Evolutionary conservation across 2,329 filamentous ascomycete species (phyloP), one percentile per base, ranked within the genome.

Genomic region (Scedosporium aurantiacum): DNA sequence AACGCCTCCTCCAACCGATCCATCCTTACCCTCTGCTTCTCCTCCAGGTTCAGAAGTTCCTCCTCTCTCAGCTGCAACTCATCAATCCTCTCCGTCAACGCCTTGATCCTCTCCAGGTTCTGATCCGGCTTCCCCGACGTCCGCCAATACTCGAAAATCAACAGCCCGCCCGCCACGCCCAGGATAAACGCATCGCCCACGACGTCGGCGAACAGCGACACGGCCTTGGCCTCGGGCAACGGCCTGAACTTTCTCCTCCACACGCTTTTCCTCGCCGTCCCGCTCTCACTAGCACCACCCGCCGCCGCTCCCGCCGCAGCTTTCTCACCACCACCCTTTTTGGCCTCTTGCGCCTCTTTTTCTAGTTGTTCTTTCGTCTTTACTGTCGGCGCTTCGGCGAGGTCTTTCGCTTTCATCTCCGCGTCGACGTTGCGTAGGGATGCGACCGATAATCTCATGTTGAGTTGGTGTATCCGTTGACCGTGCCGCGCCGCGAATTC

Each of bases 151-250:
- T 87, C 84, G 70, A 83, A 87, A 41, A 86, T 71, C 61, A 87
- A 79, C 58, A 87, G 69, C 21, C 71, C 77, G 14, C 76, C 74
- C 5, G 83, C 84, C 27, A 87, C 83, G 5, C 77, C 68, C 21
- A 87, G 76, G 63, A 87, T 86, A 68, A 87, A 87, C 16, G 75
- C 73, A 65, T 87, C 84, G 47, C 84, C 84, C 58, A 84, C 74
- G 16, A 87, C 84, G 67, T 87, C 84, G 50, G 84, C 85, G 66
- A 87, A 87, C 6, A 87, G 72, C 67, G 87, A 84, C 10, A 87
- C 84, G 7, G 84, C 84, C 71, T 87, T 87, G 16, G 71, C 76
- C 68, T 87, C 84, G 8, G 84, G 83, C n/a, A 87, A 73, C 5
- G 83, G 71, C 59, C 84, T 75, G 68, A 87, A 87, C 67, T 82